Percentiles rank a stretch among this genome's conserved stretches.
Conservation (phyloP, 371 early-diverging fungal species). For the Mortierella sp. region DNA sequence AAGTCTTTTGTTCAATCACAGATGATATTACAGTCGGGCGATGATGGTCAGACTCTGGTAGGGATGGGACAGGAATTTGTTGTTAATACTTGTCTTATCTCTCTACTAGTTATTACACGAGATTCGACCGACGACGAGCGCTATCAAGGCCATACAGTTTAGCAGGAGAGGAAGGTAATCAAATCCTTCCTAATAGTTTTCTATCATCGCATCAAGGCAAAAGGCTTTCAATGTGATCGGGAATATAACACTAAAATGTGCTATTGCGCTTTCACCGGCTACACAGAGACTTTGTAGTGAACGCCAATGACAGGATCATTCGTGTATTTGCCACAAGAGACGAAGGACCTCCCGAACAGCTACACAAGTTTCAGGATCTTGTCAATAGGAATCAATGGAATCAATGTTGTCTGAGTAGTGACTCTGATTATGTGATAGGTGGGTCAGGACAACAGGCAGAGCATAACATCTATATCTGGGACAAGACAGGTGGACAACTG, state of each 20-base stretch:
- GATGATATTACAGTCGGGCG: neutral
- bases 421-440: constrained; percentile 89
- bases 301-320: constrained; percentile 78
- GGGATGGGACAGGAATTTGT: neutral
- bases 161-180: constrained; percentile 58
- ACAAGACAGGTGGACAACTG: constrained; percentile 79
- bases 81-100: neutral
- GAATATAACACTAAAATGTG: no score
- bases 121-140: constrained; percentile 60
- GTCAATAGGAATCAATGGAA: constrained; percentile 91
- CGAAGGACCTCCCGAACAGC: constrained; percentile 60
- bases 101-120: constrained; percentile 48
- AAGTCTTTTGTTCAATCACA: constrained; percentile 14
- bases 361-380: constrained; percentile 86
- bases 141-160: constrained; percentile 73
- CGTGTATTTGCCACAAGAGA: constrained; percentile 64
- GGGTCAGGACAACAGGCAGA: constrained; percentile 83
- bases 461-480: constrained; percentile 96
- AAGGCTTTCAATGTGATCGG: neutral
- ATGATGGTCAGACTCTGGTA: neutral
- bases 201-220: neutral
- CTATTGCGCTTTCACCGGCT: neutral
- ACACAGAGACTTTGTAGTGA: constrained; percentile 75
- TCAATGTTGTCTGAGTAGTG: constrained; percentile 82
- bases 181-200: neutral